These are phyloP conservation scores for Phytophthora quininea DNA, from an alignment of 352 stramenopile species.

Conservation along the genomic window DNA sequence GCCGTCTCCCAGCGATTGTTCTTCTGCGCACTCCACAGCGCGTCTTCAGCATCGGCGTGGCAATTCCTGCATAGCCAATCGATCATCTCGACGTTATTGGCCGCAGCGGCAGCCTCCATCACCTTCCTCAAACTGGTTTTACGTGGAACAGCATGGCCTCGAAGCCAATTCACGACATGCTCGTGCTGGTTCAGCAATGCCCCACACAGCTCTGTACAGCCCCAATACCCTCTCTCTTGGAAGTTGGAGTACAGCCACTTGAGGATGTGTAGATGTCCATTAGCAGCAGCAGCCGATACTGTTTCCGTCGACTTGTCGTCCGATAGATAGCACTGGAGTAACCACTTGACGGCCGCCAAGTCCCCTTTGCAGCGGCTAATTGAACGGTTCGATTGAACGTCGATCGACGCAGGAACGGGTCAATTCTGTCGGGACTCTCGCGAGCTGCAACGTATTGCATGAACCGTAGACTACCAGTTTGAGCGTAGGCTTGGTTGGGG, in stretches of 20 bases:
- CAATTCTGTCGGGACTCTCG: too few relatives aligned
- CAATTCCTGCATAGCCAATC: neutral
- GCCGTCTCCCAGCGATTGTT: neutral
- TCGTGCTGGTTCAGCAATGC: conserved; percentile 11
- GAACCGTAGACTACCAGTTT: conserved; percentile 24
- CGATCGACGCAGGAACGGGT: conserved; percentile 9
- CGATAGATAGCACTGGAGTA: conserved; percentile 10
- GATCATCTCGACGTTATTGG: neutral
- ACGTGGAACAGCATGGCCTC: neutral
- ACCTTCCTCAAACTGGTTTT: neutral
- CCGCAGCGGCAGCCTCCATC: conserved; percentile 2
- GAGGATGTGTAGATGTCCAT: conserved; percentile 18
- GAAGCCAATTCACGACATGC: conserved; percentile 5
- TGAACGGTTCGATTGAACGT: conserved; percentile 4
- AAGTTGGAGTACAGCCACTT: conserved; percentile 15
- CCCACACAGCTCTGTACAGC: conserved; percentile 14
- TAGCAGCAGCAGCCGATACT: conserved; percentile 7
- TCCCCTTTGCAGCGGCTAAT: conserved; percentile 10
- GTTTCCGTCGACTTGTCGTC: conserved; percentile 3
- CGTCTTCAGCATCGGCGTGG: neutral
- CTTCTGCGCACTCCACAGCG: neutral
- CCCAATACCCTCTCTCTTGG: conserved; percentile 8
- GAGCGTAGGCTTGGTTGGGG: conserved; percentile 27
- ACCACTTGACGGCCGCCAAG: conserved; percentile 13
- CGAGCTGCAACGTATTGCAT: conserved; percentile 39